Evolutionary conservation across 257 asterid species (phyloP), one percentile per base, ranked within the genome.

Genomic region (Primulina huaijiensis): DNA sequence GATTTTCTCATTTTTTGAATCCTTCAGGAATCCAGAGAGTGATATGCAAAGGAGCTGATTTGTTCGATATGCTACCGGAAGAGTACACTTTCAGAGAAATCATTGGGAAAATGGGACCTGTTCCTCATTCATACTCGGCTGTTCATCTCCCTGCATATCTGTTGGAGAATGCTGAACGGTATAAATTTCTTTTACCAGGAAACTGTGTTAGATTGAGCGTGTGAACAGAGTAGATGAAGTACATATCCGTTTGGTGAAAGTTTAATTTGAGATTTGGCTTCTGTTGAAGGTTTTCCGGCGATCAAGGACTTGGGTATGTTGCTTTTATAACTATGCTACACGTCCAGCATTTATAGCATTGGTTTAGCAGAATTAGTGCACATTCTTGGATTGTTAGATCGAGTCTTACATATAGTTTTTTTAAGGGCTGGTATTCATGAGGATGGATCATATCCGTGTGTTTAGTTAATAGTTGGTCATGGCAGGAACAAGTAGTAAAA

Each of bases 21-120:
- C 85, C 93, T 0, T 88, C 82, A 61, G 82, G 97, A 82, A 82
- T 90, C 33, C 97, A 88, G 72, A 79, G 78, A 75, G 89, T 86
- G 6, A 90, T 90, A 57, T 90, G 97, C 75, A 79, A 87, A 63
- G 97, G 97, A 21, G 82, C 85, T 3, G 90, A 90, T 77, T 74
- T 90, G 59, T 90, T 90, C 60, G 97, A 90, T 76, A 90, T 90
- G 97, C 81, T 90, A 21, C 97, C 97, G 0, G 97, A 90, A 72
- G 97, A 90, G 83, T 85, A 90, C 73, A 88, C 89, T 4, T 90
- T 88, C 72, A 88, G 79, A 78, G 95, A 86, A 56, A 89, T 89
- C 60, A 89, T 89, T 6, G 92, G 95, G 53, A 89, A 89, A 72
- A 87, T 89, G 96, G 96, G 96, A 35, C 86, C 88, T 20, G 83